A percentile compares a stretch with the other conserved stretches of the same genome.
Conservation (phyloP, 176 grass and related monocot genomes). For the Secale cereale region DNA sequence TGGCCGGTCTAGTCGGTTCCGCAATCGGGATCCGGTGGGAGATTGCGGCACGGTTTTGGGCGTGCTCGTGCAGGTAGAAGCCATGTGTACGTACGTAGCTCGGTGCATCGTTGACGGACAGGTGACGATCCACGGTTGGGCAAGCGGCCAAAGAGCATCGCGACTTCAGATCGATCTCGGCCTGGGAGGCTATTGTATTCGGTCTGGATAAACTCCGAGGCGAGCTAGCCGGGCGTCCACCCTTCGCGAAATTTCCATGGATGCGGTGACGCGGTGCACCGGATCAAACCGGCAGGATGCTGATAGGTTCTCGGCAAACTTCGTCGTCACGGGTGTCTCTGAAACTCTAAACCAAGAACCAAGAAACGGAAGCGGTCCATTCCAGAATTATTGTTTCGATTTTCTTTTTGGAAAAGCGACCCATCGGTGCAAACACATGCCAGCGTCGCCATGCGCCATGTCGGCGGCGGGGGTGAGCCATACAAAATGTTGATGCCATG, state of each 20-base stretch:
- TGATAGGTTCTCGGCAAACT: not conserved
- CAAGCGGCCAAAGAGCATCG: not conserved
- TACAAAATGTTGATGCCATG: not conserved
- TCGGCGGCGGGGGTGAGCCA: not conserved
- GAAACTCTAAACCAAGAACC: not conserved
- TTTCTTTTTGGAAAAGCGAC: no score
- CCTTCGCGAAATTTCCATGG: not conserved
- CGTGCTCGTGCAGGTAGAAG: not conserved
- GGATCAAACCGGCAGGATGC: not conserved
- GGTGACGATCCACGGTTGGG: not conserved
- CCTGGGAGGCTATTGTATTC: not conserved
- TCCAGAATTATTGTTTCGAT: no score
- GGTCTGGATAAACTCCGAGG: not conserved
- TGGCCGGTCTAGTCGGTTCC: slow-evolving; percentile 3
- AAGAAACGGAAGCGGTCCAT: not conserved
- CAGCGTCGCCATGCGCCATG: not conserved
- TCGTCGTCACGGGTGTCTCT: not conserved
- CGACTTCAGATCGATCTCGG: not conserved
- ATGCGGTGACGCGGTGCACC: not conserved
- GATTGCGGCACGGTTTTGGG: not conserved
- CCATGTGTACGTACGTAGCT: not conserved
- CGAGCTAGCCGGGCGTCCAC: not conserved
- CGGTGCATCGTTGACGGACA: not conserved
- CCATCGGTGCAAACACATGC: no score
- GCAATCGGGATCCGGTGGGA: not conserved